phyloP scores from a whole-genome alignment of 73 alveolate genomes.

The Paramecium primaurelia region DNA sequence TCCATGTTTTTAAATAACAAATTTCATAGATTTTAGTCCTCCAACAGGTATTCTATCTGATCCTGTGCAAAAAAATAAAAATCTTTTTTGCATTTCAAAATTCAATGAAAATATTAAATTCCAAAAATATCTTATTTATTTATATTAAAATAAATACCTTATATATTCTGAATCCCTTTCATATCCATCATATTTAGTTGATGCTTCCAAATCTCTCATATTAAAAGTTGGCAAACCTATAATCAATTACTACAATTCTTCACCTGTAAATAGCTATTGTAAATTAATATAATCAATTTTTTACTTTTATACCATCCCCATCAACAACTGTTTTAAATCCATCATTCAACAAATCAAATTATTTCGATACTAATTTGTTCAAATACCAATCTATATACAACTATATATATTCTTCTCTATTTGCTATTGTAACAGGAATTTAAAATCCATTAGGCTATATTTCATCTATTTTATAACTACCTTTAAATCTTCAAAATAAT shows the following conservation, averaged over 20 bases:
- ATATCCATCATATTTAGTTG: constrained; percentile 52
- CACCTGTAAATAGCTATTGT: constrained; percentile 29
- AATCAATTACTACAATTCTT: constrained; percentile 21
- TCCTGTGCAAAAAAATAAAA: constrained; percentile 80
- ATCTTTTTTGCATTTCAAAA: constrained; percentile 66
- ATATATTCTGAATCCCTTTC: constrained; percentile 39
- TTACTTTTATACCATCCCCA: constrained; percentile 50
- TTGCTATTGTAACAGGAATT: constrained; percentile 78
- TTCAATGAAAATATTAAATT: background rate
- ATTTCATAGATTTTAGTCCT: constrained; percentile 70
- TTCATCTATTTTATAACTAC: background rate
- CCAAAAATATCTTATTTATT: background rate
- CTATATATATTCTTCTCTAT: constrained; percentile 89
- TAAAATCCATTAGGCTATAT: constrained; percentile 78
- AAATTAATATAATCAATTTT: background rate
- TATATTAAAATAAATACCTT: background rate
- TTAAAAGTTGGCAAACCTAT: constrained; percentile 31
- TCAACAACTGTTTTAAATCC: constrained; percentile 51
- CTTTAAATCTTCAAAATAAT: background rate
- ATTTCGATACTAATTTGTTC: constrained; percentile 74
- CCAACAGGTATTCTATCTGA: constrained; percentile 80
- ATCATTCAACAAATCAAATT: constrained; percentile 66
- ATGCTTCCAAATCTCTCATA: background rate
- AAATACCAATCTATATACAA: constrained; percentile 88
- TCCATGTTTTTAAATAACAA: constrained; percentile 70